These are phyloP conservation scores for Dryadomyces quercus-mongolicae DNA, from an alignment of 2,329 filamentous ascomycete species.

Conservation along the genomic window DNA sequence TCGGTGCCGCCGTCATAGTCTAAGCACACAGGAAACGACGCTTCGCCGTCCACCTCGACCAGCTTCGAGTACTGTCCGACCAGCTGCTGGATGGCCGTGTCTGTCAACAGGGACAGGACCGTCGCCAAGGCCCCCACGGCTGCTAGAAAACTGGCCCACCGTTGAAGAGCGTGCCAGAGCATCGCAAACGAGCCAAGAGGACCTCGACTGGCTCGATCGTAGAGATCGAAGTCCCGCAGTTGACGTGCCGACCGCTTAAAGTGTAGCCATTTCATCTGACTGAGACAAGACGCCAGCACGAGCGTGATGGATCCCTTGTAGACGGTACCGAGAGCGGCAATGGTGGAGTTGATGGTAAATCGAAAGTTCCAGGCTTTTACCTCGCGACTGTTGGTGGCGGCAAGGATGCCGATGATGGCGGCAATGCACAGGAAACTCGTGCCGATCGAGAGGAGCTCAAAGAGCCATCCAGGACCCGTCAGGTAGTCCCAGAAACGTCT, in stretches of 20 bases:
- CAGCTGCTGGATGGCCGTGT: background rate
- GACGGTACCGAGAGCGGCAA: background rate
- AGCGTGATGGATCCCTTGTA: background rate
- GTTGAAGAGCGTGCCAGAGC: background rate
- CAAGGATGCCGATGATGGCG: background rate
- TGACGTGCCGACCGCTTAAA: background rate
- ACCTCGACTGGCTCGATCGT: background rate
- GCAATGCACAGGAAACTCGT: background rate
- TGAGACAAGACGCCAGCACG: background rate
- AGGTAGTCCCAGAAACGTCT: background rate
- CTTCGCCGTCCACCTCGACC: background rate
- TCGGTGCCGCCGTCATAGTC: background rate
- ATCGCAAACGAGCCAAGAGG: background rate
- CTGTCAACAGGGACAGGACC: background rate
- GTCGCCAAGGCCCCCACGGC: background rate
- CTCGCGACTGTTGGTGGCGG: background rate
- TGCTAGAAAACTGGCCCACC: background rate
- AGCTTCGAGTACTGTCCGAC: background rate
- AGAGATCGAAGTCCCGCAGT: background rate
- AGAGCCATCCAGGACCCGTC: background rate
- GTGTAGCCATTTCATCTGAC: conserved; percentile 1
- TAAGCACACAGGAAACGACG: background rate
- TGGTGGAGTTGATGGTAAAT: background rate
- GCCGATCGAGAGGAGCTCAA: background rate
- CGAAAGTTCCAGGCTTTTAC: background rate